These are phyloP conservation scores for Stagonosporopsis vannaccii DNA, from an alignment of 2,329 filamentous ascomycete species.

Conservation along the genomic window DNA sequence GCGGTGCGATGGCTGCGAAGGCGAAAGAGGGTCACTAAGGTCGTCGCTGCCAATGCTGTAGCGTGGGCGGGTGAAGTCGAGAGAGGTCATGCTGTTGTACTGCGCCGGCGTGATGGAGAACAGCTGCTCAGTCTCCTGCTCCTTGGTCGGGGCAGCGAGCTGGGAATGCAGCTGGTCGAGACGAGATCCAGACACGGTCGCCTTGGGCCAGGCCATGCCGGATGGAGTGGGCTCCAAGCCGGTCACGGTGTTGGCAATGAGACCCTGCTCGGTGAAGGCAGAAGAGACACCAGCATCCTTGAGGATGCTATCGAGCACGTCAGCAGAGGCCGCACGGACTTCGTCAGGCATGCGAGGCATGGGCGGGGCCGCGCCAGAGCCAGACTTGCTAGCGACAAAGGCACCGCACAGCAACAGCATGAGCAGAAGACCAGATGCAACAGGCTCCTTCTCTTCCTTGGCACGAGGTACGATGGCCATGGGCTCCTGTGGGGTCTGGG, in stretches of 20 bases:
- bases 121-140: conserved; percentile 86
- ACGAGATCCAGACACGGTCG: conserved; percentile 45
- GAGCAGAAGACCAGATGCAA: conserved; percentile 83
- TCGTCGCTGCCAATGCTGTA: conserved; percentile 60
- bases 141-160: conserved; percentile 70
- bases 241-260: conserved; percentile 62
- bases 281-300: conserved; percentile 74
- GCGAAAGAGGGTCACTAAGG: conserved; percentile 47
- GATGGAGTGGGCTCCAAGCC: conserved; percentile 50
- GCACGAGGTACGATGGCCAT: conserved; percentile 53
- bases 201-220: conserved; percentile 47
- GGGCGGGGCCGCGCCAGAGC: conserved; percentile 71
- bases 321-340: conserved; percentile 78
- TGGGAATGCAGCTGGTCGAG: conserved; percentile 54
- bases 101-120: conserved; percentile 87
- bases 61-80: conserved; percentile 68
- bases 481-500: conserved; percentile 47
- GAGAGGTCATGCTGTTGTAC: conserved; percentile 83
- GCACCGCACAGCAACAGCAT: conserved; percentile 97
- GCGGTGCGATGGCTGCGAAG: conserved; percentile 63
- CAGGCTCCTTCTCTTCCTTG: conserved; percentile 62
- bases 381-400: conserved; percentile 89
- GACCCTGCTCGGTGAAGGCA: conserved; percentile 45
- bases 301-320: conserved; percentile 80
- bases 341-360: conserved; percentile 83